Percentiles rank a stretch among this genome's conserved stretches.
Conservation (phyloP, 495 filamentous ascomycete species). For the Oleoguttula mirabilis region DNA sequence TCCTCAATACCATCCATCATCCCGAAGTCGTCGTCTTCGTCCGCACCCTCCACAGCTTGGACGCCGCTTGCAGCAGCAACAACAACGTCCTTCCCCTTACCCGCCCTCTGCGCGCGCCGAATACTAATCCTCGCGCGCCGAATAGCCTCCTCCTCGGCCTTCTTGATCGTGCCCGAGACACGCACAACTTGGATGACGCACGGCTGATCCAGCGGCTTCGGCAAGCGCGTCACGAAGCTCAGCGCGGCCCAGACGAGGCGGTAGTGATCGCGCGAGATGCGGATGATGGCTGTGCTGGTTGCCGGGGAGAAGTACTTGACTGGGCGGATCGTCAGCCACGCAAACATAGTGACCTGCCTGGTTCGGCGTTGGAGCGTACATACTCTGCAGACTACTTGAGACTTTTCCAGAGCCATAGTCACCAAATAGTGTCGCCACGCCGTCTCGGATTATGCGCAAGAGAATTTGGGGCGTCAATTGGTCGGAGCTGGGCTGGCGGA, state of each 20-base stretch:
- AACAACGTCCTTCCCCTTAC: too few species aligned
- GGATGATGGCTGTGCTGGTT: conserved; percentile 88
- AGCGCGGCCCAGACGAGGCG: conserved; percentile 81
- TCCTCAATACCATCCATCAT: background rate
- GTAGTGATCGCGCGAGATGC: conserved; percentile 64
- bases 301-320: conserved; percentile 87
- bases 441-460: conserved; percentile 52
- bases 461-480: conserved; percentile 51
- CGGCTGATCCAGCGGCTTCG: conserved; percentile 37
- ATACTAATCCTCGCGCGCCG: conserved; percentile 60
- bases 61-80: background rate
- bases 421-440: conserved; percentile 66
- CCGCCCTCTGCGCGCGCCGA: conserved; percentile 35
- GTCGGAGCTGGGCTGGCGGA: conserved; percentile 64
- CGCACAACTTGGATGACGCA: conserved; percentile 79
- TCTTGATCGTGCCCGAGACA: conserved; percentile 87
- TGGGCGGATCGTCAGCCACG: conserved; percentile 26
- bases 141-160: conserved; percentile 81
- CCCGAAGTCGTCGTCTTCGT: background rate
- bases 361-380: conserved; percentile 9
- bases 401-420: conserved; percentile 72
- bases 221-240: conserved; percentile 65
- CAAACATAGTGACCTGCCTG: background rate
- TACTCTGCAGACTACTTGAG: conserved; percentile 51
- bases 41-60: background rate